Percentiles rank a stretch among this genome's conserved stretches.
Evolutionary conservation across 371 early-diverging fungal species (phyloP).

Genomic region (Actinomucor elegans): DNA sequence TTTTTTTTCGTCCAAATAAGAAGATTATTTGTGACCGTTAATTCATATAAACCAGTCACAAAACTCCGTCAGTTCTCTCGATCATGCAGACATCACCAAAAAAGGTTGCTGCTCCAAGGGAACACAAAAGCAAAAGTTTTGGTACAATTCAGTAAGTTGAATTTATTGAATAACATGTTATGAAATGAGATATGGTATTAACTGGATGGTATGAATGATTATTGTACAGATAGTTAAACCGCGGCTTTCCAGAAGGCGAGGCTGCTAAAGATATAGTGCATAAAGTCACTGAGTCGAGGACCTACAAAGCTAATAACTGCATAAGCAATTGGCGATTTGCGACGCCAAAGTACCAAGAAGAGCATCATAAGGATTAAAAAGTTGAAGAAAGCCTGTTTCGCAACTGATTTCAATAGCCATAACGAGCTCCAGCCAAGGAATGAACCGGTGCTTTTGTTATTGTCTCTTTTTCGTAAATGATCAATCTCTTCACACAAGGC

Average conservation of each 20-base stretch:
- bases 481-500: constrained; percentile 37
- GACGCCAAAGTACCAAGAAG: constrained; percentile 29
- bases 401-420: constrained; percentile 7
- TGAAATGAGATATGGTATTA: too few species aligned
- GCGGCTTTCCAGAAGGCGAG: constrained; percentile 36
- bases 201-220: too few species aligned
- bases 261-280: constrained; percentile 17
- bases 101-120: too few species aligned
- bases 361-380: constrained; percentile 27
- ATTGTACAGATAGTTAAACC: too few species aligned
- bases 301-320: constrained; percentile 30
- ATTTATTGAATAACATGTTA: too few species aligned
- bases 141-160: too few species aligned
- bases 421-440: constrained; percentile 21
- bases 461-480: constrained; percentile 14
- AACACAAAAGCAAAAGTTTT: too few species aligned
- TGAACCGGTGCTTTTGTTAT: constrained; percentile 11
- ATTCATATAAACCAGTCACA: too few species aligned
- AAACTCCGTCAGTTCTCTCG: too few species aligned
- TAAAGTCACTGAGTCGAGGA: constrained; percentile 12
- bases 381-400: constrained; percentile 35
- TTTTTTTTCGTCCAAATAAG: too few species aligned
- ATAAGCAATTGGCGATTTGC: constrained; percentile 42
- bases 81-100: too few species aligned
- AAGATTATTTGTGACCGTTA: too few species aligned